phyloP scores from a whole-genome alignment of 2,329 filamentous ascomycete genomes.

The Metarhizium sp. region DNA sequence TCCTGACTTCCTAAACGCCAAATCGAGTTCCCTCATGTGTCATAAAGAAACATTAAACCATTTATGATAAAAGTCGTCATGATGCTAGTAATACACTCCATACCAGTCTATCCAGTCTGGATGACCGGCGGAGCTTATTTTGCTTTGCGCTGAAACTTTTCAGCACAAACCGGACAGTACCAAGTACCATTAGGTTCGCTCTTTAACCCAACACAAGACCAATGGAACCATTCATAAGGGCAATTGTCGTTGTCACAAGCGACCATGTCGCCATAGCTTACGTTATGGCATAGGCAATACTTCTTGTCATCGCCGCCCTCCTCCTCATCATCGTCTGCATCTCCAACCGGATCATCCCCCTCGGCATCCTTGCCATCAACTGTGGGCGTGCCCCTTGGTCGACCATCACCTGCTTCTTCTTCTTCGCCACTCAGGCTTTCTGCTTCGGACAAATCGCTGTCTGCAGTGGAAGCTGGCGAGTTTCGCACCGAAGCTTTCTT shows the following conservation, averaged over 20 bases:
- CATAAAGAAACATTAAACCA: neutral
- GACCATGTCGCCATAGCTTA: conserved; percentile 83
- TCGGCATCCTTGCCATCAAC: conserved; percentile 29
- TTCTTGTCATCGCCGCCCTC: conserved; percentile 70
- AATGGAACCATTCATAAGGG: conserved; percentile 82
- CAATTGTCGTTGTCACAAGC: conserved; percentile 79
- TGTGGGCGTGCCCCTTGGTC: conserved; percentile 21
- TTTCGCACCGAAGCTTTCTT: conserved; percentile 50
- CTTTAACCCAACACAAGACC: conserved; percentile 61
- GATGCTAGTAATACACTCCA: neutral
- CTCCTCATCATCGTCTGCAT: conserved; percentile 51
- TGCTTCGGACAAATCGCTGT: conserved; percentile 57
- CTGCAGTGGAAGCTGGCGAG: conserved; percentile 53
- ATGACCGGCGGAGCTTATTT: conserved; percentile 13
- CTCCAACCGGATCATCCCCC: conserved; percentile 45
- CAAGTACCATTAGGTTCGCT: conserved; percentile 59
- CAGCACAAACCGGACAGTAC: conserved; percentile 56
- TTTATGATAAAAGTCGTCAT: neutral
- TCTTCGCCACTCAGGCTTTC: conserved; percentile 46
- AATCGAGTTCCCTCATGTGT: neutral
- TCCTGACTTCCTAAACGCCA: neutral
- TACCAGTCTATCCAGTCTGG: neutral
- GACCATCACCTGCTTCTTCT: conserved; percentile 29
- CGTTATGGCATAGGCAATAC: conserved; percentile 76
- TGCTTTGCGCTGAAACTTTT: conserved; percentile 36